Percentiles rank a stretch among this genome's conserved stretches.
Evolutionary conservation across 2,329 filamentous ascomycete genomes (phyloP).

Genomic region (Metarhizium brunneum): DNA sequence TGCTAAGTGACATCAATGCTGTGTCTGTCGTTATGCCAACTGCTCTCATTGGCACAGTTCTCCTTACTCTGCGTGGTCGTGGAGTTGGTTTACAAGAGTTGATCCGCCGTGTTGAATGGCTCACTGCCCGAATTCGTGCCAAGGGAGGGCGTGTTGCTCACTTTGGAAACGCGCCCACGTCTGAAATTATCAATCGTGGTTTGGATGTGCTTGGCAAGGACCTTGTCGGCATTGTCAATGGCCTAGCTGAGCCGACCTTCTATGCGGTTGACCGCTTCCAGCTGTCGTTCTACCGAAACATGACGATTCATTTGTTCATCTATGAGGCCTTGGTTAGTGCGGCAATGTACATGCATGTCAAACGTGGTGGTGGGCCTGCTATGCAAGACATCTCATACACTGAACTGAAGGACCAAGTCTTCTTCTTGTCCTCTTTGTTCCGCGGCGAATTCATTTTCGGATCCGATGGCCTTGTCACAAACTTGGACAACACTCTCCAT

Average conservation of each 20-base stretch:
- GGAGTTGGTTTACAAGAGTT: slow-evolving; percentile 85
- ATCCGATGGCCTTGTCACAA: slow-evolving; percentile 69
- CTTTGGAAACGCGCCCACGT: slow-evolving; percentile 72
- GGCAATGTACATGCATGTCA: slow-evolving; percentile 83
- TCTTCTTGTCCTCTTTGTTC: slow-evolving; percentile 89
- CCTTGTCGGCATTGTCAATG: slow-evolving; percentile 70
- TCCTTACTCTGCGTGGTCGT: slow-evolving; percentile 82
- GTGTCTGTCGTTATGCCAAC: slow-evolving; percentile 98
- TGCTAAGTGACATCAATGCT: slow-evolving; percentile 87
- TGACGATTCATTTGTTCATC: slow-evolving; percentile 98
- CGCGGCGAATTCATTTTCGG: slow-evolving; percentile 96
- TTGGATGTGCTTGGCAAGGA: slow-evolving; percentile 87
- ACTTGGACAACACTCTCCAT: slow-evolving; percentile 69
- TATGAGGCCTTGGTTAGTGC: slow-evolving; percentile 84
- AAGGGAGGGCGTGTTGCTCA: slow-evolving; percentile 92
- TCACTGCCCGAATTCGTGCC: slow-evolving; percentile 67
- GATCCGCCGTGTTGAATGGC: slow-evolving; percentile 81
- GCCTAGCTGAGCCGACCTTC: slow-evolving; percentile 82
- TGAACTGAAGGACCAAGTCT: slow-evolving; percentile 68
- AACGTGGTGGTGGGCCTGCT: slow-evolving; percentile 76
- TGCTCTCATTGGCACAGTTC: slow-evolving; percentile 84
- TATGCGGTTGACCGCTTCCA: slow-evolving; percentile 95
- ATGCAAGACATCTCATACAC: slow-evolving; percentile 70
- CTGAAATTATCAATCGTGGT: slow-evolving; percentile 77
- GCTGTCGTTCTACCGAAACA: slow-evolving; percentile 95